Evolutionary conservation across 169 alveolate species (phyloP).

Genomic region (Cryptosporidium andersoni): DNA sequence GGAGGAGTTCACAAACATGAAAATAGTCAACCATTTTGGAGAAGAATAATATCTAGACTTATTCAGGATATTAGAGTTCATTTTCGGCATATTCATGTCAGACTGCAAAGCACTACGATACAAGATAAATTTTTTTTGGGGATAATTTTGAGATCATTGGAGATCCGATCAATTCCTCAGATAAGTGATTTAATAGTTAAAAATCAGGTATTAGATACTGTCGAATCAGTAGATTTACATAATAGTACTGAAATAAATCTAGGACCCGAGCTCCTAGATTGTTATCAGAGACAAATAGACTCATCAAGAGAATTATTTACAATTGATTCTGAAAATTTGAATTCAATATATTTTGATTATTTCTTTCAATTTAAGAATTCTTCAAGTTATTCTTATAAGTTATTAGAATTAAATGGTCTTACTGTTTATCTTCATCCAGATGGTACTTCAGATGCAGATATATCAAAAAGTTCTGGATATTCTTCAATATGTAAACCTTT

Average conservation of each 20-base stretch:
- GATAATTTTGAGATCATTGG: constrained; percentile 53
- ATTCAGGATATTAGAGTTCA: constrained; percentile 60
- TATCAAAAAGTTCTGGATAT: background rate
- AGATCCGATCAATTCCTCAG: constrained; percentile 56
- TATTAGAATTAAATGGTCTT: constrained; percentile 53
- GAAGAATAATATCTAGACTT: constrained; percentile 42
- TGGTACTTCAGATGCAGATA: background rate
- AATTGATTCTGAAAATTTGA: constrained; percentile 18
- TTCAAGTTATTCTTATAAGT: constrained; percentile 33
- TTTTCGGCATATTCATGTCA: constrained; percentile 51
- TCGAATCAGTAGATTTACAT: background rate
- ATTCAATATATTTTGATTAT: constrained; percentile 35
- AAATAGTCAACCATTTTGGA: constrained; percentile 32
- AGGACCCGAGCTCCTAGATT: constrained; percentile 39
- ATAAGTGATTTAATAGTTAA: constrained; percentile 31
- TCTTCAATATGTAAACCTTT: background rate
- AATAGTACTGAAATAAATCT: background rate
- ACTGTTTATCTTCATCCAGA: constrained; percentile 9
- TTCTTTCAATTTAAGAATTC: constrained; percentile 57
- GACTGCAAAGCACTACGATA: background rate
- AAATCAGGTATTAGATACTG: background rate
- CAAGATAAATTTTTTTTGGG: constrained; percentile 40
- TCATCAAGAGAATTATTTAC: constrained; percentile 15
- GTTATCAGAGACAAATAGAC: constrained; percentile 37
- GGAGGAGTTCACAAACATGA: constrained; percentile 7